Evolutionary conservation across 805 yeast species (phyloP).

Genomic region (Pichia thaimueangensis): DNA sequence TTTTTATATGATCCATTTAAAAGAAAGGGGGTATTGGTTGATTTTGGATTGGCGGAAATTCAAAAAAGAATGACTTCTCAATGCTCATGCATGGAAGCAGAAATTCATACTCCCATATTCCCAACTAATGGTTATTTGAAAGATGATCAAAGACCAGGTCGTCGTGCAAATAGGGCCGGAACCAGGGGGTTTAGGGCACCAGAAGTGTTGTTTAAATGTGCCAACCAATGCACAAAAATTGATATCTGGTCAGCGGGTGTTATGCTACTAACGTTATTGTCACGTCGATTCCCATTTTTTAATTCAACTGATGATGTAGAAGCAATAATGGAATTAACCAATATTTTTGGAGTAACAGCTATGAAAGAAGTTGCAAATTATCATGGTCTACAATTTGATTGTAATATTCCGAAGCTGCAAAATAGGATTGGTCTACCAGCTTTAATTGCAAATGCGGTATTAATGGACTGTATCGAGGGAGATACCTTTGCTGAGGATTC

Average conservation of each 20-base stretch:
- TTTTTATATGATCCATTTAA: slow-evolving; percentile 62
- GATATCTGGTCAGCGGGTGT: slow-evolving; percentile 95
- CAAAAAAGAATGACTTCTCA: slow-evolving; percentile 26
- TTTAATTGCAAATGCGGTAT: slow-evolving; percentile 38
- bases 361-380: slow-evolving; percentile 72
- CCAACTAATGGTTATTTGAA: slow-evolving; percentile 66
- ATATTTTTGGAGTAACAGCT: slow-evolving; percentile 68
- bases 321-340: slow-evolving; percentile 78
- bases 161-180: slow-evolving; percentile 96
- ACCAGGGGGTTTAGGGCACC: slow-evolving; percentile 95
- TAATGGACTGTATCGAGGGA: slow-evolving; percentile 41
- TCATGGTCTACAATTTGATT: slow-evolving; percentile 85
- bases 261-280: slow-evolving; percentile 67
- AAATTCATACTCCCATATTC: slow-evolving; percentile 19
- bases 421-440: slow-evolving; percentile 35
- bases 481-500: slow-evolving; percentile 66
- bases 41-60: slow-evolving; percentile 86
- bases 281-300: slow-evolving; percentile 86
- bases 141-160: slow-evolving; percentile 79
- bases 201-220: slow-evolving; percentile 82
- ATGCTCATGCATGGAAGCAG: slow-evolving; percentile 55
- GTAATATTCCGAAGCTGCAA: slow-evolving; percentile 47
- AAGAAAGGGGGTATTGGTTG: slow-evolving; percentile 76
- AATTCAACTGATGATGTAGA: slow-evolving; percentile 92
- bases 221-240: slow-evolving; percentile 71